phyloP scores from a whole-genome alignment of 176 grass and related monocot genomes.

The Paspalum notatum region DNA sequence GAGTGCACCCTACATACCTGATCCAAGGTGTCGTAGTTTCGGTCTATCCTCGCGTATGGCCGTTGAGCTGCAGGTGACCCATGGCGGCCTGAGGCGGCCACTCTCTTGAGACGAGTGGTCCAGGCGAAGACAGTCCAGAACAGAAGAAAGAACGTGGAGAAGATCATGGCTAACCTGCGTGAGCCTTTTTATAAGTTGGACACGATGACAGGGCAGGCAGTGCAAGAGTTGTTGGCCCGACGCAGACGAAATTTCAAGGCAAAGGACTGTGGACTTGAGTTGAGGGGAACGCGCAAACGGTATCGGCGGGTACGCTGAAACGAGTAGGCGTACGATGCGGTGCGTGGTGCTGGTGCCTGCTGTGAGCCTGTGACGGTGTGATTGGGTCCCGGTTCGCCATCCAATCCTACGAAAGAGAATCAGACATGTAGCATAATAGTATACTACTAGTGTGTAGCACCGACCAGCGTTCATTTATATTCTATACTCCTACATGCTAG shows the following conservation, averaged over 20 bases:
- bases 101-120: not conserved
- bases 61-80: not conserved
- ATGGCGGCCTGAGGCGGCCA: not conserved
- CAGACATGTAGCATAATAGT: not conserved
- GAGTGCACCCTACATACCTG: constrained; percentile 10
- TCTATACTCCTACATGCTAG: too few species aligned
- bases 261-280: not conserved
- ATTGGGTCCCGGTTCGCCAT: not conserved
- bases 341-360: not conserved
- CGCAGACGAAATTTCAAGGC: not conserved
- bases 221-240: not conserved
- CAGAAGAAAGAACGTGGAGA: constrained; percentile 26
- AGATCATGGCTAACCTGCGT: constrained; percentile 17
- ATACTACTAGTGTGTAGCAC: not conserved
- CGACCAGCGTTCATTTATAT: too few species aligned
- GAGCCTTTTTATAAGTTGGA: not conserved
- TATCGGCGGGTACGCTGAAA: constrained; percentile 19
- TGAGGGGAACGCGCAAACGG: not conserved
- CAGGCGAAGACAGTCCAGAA: constrained; percentile 18
- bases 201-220: not conserved
- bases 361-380: not conserved
- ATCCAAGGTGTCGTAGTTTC: constrained; percentile 2
- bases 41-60: not conserved
- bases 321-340: not conserved
- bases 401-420: not conserved